A percentile compares a stretch with the other conserved stretches of the same genome.
These are phyloP conservation scores for Fusarium sp. DNA, from an alignment of 2,329 filamentous ascomycete species.

Conservation along the genomic window DNA sequence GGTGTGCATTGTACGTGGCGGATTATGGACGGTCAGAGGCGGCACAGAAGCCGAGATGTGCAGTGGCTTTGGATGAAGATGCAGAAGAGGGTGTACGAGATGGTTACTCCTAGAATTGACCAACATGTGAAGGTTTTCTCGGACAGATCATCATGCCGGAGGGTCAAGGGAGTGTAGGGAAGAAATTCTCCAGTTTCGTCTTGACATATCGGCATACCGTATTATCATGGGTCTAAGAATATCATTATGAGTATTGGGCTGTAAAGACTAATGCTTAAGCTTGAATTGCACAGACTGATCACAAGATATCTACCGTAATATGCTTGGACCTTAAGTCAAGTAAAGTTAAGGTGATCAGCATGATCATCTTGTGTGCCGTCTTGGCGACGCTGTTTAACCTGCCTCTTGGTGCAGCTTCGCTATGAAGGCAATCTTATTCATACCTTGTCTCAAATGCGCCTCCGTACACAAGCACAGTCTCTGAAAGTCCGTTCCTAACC, in stretches of 20 bases:
- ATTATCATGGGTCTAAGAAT: neutral
- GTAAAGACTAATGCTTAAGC: neutral
- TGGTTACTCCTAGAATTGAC: constrained; percentile 8
- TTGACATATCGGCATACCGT: neutral
- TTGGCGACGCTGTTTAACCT: constrained; percentile 19
- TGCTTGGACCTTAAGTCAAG: neutral
- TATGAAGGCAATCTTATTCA: constrained; percentile 4
- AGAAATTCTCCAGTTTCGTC: no score
- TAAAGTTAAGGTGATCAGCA: constrained; percentile 4
- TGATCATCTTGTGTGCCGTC: constrained; percentile 19
- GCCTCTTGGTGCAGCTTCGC: constrained; percentile 9
- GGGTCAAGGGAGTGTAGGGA: no score
- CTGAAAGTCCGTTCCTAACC: constrained; percentile 20
- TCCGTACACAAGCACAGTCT: constrained; percentile 7
- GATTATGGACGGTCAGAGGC: constrained; percentile 28
- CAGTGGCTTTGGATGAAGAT: constrained; percentile 14
- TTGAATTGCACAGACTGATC: neutral
- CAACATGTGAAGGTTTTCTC: constrained; percentile 5
- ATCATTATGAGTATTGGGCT: neutral
- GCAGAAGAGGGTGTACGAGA: constrained; percentile 32
- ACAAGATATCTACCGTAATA: neutral
- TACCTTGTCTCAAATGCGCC: constrained; percentile 3
- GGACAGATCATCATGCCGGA: neutral
- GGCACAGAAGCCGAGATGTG: constrained; percentile 31
- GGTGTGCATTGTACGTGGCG: constrained; percentile 35